Evolutionary conservation across 1,284 basidiomycete species (phyloP), one percentile per base, ranked within the genome.

Genomic region (Xerocomus cyaneibrunnescens): DNA sequence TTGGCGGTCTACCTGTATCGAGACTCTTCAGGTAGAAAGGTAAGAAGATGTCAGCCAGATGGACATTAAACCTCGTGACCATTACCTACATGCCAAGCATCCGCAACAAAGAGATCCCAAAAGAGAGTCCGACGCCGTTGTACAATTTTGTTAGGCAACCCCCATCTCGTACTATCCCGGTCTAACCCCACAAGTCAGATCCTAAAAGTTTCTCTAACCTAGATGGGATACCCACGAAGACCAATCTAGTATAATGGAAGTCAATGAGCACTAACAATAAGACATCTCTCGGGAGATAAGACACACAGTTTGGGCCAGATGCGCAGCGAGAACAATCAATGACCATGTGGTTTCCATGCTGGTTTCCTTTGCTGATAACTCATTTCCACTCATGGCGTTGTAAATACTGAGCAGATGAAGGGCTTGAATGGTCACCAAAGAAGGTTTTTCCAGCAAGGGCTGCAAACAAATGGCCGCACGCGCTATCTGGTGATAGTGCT

Each of bases 271-370:
- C 35, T 36, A 54, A 49, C 37, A 8, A 55, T 36, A 42, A 17
- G 30, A 27, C 45, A 52, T 54, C 30, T 32, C 45, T 43, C 21
- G 31, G 45, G 45, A 50, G 51, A 52, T 56, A 48, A 34, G 35
- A 74, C 81, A 57, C 64, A 85, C 83, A 7, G 80, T 81, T 64
- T 84, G 80, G 56, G 81, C 74, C 38, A 82, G 59, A 71, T 83
- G 79, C 19, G 75, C 74, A 8, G 81, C 77, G 23, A 83, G 70
- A 6, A 76, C 77, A 36, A 81, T 72, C 45, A 84, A 61, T n/a
- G 73, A 77, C 82, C 83, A 83, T 21, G 81, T 78, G 68, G 77
- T 78, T 66, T 83, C 83, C 78, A 83, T 82, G 50, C 76, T 82
- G 1, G 67, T 70, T 52, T 76, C 73, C 31, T 62, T 65, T 45